Base-by-base conservation (phyloP, 192 early-diverging fungal species). In the Kickxella alabastrina region DNA sequence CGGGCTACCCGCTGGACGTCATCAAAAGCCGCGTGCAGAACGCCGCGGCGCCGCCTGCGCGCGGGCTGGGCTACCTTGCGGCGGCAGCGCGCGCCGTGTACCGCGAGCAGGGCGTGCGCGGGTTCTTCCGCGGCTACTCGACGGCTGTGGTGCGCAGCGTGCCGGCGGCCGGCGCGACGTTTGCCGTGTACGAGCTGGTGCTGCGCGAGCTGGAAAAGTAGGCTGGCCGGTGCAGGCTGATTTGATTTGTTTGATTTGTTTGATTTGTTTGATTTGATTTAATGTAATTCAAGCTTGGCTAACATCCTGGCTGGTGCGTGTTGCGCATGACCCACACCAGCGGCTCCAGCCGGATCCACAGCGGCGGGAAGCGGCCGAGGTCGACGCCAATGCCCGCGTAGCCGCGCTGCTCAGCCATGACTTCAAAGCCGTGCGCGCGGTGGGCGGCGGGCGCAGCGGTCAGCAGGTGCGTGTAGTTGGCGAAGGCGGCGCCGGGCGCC, bases 1-100 rank as follows among this genome's bases (percentile, higher is more conserved):
- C 75, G 9, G 85, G 85, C 65, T 94, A 94, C 53, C 92, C 92
- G 15, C 70, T 94, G 18, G 92, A 94, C 51, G 86, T 92, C 31
- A 78, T 90, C 46, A 94, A 94, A 59, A 87, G 86, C 31, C 75
- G 81, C 49, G 80, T 86, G 12, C 88, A 91, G 62, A 83, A 85
- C 52, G 68, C 75, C 41, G 54, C 65, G 1, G 59, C 60, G 6
- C 80, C 85, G n/a, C 87, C 86, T 1, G n/a, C n/a, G n/a, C 76
- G 58, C 35, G 81, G 82, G 8, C 15, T 53, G 0, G 80, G 85
- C 15, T 87, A 89, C 34, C 78, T 91, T 43, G 52, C 68, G 3
- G 68, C 67, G 0, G 65, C 80, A 0, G 68, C 84, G 27, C 75
- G 59, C 38, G 51, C 66, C 14, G 80, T 91, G 10, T 68, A 80